Conservation (phyloP, 2,329 filamentous ascomycete species). For the Botrytis pseudocinerea region DNA sequence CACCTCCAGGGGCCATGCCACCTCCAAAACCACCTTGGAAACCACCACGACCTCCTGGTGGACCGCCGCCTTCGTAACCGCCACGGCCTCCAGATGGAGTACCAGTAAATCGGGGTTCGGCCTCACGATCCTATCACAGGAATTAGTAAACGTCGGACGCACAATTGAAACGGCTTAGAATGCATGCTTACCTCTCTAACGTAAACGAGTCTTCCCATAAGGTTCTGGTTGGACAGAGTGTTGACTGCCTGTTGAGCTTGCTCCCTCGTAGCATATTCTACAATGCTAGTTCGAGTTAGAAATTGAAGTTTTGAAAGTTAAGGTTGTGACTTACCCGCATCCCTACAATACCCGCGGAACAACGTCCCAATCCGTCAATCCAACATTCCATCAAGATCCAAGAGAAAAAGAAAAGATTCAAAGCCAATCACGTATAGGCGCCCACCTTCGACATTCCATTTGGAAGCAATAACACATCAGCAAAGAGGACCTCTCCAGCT, state of each 20-base stretch:
- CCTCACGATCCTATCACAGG: constrained; percentile 79
- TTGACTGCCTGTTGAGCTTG: constrained; percentile 97
- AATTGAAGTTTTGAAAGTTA: background rate
- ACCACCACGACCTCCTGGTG: constrained; percentile 22
- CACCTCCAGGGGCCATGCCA: constrained; percentile 51
- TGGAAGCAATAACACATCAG: constrained; percentile 98
- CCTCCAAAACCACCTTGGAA: constrained; percentile 44
- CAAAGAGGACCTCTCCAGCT: constrained; percentile 99
- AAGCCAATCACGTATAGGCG: constrained; percentile 85
- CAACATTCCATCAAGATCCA: constrained; percentile 81
- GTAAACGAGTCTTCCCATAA: constrained; percentile 98
- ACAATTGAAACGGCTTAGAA: constrained; percentile 3
- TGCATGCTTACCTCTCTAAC: constrained; percentile 78
- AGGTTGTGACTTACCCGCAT: constrained; percentile 83
- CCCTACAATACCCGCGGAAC: constrained; percentile 92
- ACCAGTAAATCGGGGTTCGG: constrained; percentile 89
- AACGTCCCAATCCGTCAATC: constrained; percentile 98
- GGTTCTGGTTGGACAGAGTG: constrained; percentile 97
- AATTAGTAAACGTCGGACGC: constrained; percentile 9
- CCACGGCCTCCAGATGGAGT: constrained; percentile 64
- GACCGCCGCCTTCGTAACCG: constrained; percentile 48
- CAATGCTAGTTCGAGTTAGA: constrained; percentile 68
- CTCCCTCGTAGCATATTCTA: constrained; percentile 99
- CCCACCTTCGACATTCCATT: constrained; percentile 99
- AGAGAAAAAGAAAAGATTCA: constrained; percentile 55